Conservation (phyloP, 176 grass and related monocot species). For the Aegilops speltoides region DNA sequence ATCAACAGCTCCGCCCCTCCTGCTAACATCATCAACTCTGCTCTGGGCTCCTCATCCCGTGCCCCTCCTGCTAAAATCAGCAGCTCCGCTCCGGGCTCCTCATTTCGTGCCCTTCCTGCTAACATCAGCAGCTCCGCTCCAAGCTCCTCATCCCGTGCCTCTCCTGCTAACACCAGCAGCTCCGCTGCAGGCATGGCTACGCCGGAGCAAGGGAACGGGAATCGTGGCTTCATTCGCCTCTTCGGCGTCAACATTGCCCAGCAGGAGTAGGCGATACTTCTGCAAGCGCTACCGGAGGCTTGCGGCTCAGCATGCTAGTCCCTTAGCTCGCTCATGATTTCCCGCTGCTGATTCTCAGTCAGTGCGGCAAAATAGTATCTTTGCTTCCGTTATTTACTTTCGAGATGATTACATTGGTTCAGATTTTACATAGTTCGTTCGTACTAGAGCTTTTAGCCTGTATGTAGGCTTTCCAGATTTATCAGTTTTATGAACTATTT, state of each 20-base stretch:
- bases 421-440: neutral
- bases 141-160: too few species aligned
- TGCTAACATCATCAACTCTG: too few species aligned
- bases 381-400: neutral
- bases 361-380: neutral
- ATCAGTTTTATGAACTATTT: neutral
- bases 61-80: too few species aligned
- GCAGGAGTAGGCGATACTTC: neutral
- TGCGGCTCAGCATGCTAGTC: neutral
- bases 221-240: neutral
- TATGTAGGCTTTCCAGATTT: constrained; percentile 10
- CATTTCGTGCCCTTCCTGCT: too few species aligned
- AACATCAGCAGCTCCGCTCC: too few species aligned
- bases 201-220: neutral
- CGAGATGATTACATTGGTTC: neutral
- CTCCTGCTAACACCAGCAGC: neutral
- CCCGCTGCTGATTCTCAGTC: neutral
- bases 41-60: too few species aligned
- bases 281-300: neutral
- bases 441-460: neutral
- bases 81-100: too few species aligned
- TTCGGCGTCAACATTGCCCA: neutral
- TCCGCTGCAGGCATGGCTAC: neutral
- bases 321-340: neutral
- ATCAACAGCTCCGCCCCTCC: too few species aligned